These are phyloP conservation scores for Schrenkiella parvula DNA, from an alignment of 345 rosid genomes.

Conservation along the genomic window DNA sequence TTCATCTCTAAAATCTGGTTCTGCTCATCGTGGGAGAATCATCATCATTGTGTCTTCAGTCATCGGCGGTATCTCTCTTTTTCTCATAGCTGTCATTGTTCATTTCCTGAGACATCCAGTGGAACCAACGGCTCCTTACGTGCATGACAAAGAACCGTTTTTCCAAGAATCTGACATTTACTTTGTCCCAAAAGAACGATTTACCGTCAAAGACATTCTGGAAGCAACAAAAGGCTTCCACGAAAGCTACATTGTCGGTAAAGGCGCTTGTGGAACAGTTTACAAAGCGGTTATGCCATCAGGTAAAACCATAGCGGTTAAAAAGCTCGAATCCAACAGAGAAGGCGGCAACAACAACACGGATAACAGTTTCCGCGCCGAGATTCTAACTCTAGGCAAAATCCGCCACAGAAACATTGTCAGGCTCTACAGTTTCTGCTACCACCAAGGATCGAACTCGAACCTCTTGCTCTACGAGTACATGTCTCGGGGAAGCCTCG, in stretches of 20 bases:
- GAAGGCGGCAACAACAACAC: conserved; percentile 68
- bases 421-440: conserved; percentile 85
- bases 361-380: conserved; percentile 86
- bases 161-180: conserved; percentile 59
- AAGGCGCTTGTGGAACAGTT: conserved; percentile 94
- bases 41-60: conserved; percentile 50
- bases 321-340: conserved; percentile 68
- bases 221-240: conserved; percentile 73
- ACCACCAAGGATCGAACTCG: conserved; percentile 81
- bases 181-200: conserved; percentile 77
- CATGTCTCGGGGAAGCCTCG: conserved; percentile 82
- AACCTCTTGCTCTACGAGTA: conserved; percentile 89
- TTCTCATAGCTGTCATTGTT: conserved; percentile 58
- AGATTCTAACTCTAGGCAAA: conserved; percentile 84
- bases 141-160: conserved; percentile 44
- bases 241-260: conserved; percentile 75
- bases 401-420: conserved; percentile 93
- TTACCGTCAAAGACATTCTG: conserved; percentile 81
- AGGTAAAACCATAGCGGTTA: conserved; percentile 73
- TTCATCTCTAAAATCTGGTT: conserved; percentile 19
- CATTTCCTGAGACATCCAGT: conserved; percentile 55
- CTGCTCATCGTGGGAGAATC: conserved; percentile 48
- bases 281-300: conserved; percentile 75
- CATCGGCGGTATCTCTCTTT: conserved; percentile 73
- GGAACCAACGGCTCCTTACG: conserved; percentile 36